These are phyloP conservation scores for Monilinia fructicola DNA, from an alignment of 2,329 filamentous ascomycete genomes.

Conservation along the genomic window DNA sequence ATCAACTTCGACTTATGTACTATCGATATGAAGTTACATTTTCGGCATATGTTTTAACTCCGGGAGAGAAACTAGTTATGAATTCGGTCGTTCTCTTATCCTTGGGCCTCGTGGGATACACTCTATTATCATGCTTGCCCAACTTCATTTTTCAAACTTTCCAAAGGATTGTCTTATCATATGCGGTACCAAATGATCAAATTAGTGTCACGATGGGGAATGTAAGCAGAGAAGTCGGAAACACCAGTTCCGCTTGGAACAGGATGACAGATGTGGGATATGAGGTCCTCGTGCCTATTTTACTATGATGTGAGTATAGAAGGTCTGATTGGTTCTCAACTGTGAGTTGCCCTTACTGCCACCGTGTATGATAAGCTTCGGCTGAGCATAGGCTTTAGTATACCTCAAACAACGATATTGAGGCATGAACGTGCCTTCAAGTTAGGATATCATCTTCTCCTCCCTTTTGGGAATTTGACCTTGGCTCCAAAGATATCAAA, in stretches of 20 bases:
- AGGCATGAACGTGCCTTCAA: too few species aligned
- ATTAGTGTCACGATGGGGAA: slow-evolving; percentile 2
- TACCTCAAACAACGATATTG: too few species aligned
- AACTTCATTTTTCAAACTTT: slow-evolving; percentile 15
- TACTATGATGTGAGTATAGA: slow-evolving; percentile 9
- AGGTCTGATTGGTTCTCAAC: not conserved
- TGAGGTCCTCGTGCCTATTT: not conserved
- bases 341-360: not conserved
- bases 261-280: not conserved
- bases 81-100: slow-evolving; percentile 43
- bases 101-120: slow-evolving; percentile 22
- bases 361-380: too few species aligned
- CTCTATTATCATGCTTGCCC: slow-evolving; percentile 21
- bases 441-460: too few species aligned
- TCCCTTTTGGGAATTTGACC: too few species aligned
- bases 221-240: not conserved
- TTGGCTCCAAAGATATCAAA: too few species aligned
- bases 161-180: slow-evolving; percentile 22
- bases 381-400: too few species aligned
- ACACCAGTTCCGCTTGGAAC: slow-evolving; percentile 14
- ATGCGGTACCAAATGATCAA: slow-evolving; percentile 14
- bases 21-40: slow-evolving; percentile 50
- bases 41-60: slow-evolving; percentile 46
- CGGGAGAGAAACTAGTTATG: slow-evolving; percentile 45
- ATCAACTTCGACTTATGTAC: slow-evolving; percentile 25